Evolutionary conservation across 495 filamentous ascomycete genomes (phyloP).

Genomic region (Penicillium waksmanii): DNA sequence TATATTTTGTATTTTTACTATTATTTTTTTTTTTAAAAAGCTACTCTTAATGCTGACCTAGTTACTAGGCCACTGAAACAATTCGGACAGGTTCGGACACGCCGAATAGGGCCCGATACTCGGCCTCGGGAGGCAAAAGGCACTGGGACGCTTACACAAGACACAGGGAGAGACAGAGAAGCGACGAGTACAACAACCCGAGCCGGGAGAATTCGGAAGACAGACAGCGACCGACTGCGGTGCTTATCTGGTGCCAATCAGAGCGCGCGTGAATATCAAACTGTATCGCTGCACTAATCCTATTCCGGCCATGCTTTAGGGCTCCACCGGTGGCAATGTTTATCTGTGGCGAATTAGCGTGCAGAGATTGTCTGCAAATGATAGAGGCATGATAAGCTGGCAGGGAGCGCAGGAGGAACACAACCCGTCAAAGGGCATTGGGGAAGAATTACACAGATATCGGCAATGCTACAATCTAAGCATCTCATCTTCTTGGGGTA

Average conservation of each 20-base stretch:
- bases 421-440: neutral
- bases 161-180: neutral
- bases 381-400: slow-evolving; percentile 2
- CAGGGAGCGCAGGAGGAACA: neutral
- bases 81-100: neutral
- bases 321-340: slow-evolving; percentile 11
- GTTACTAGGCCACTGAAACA: neutral
- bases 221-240: neutral
- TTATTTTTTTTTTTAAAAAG: no score
- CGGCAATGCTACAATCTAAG: neutral
- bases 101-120: slow-evolving; percentile 2
- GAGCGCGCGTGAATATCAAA: neutral
- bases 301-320: neutral
- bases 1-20: no score
- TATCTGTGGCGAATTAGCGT: slow-evolving; percentile 21
- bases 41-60: no score
- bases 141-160: neutral
- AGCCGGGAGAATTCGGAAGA: slow-evolving; percentile 3
- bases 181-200: neutral
- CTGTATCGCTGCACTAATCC: neutral
- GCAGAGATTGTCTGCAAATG: slow-evolving; percentile 13
- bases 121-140: slow-evolving; percentile 3
- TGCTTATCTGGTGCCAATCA: slow-evolving; percentile 7
- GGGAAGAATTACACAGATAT: neutral
- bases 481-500: neutral